A percentile compares a stretch with the other conserved stretches of the same genome.
Evolutionary conservation across 441 rosid genomes (phyloP).

Genomic region (Erodium moschatum): DNA sequence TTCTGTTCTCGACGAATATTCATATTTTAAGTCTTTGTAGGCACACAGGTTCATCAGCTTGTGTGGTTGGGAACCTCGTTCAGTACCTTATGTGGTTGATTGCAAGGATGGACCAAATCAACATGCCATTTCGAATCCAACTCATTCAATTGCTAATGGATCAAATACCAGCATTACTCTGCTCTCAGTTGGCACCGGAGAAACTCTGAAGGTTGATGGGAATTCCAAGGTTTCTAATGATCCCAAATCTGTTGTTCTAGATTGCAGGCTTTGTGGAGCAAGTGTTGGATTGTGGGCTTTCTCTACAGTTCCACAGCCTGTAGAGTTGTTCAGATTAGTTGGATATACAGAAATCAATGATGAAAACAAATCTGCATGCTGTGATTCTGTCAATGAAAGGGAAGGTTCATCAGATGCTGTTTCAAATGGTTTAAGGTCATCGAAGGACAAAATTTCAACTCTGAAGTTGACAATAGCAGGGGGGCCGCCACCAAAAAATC

Average conservation of each 20-base stretch:
- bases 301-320: slow-evolving; percentile 47
- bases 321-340: slow-evolving; percentile 64
- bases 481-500: slow-evolving; percentile 79
- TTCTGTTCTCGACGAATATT: slow-evolving; percentile 19
- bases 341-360: slow-evolving; percentile 30
- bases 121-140: slow-evolving; percentile 31
- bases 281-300: slow-evolving; percentile 87
- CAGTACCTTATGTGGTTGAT: slow-evolving; percentile 67
- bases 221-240: slow-evolving; percentile 30
- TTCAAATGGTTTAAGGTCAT: slow-evolving; percentile 20
- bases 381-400: slow-evolving; percentile 26
- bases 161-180: slow-evolving; percentile 31
- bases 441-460: slow-evolving; percentile 27
- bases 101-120: slow-evolving; percentile 39
- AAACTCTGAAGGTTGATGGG: slow-evolving; percentile 29
- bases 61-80: slow-evolving; percentile 92
- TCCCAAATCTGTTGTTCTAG: slow-evolving; percentile 71
- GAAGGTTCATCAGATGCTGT: slow-evolving; percentile 19
- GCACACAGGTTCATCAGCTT: slow-evolving; percentile 67
- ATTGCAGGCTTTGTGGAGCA: slow-evolving; percentile 90
- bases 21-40: slow-evolving; percentile 36
- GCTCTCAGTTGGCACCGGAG: slow-evolving; percentile 23
- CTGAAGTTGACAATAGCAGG: slow-evolving; percentile 79
- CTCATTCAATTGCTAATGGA: slow-evolving; percentile 31
- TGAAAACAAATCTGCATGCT: neutral